Conservation (phyloP, 495 filamentous ascomycete species). For the Hyphodiscus hymeniophilus region DNA sequence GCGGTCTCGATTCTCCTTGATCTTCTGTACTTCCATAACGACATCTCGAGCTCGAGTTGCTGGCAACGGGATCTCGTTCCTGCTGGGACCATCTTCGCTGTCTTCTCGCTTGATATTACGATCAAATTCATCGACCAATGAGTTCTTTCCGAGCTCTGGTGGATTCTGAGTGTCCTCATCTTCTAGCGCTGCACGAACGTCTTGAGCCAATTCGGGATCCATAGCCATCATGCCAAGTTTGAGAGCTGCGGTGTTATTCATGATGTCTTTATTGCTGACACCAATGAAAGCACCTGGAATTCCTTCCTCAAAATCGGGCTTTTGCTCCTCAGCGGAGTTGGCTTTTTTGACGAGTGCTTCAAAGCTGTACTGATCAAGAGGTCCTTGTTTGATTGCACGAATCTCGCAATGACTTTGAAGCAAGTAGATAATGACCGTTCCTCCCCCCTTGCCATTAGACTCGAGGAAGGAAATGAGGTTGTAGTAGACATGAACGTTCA, state of each 20-base stretch:
- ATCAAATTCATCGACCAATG: constrained; percentile 72
- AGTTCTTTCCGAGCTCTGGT: constrained; percentile 50
- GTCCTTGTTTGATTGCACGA: constrained; percentile 63
- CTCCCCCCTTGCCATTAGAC: constrained; percentile 69
- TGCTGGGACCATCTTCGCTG: constrained; percentile 69
- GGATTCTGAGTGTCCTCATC: constrained; percentile 70
- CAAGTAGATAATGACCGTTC: constrained; percentile 63
- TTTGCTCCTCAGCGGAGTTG: constrained; percentile 46
- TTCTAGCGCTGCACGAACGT: constrained; percentile 74
- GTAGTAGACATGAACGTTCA: constrained; percentile 70
- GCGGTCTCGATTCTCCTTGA: constrained; percentile 87
- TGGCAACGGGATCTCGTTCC: constrained; percentile 74
- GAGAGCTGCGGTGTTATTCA: constrained; percentile 46
- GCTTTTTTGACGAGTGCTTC: constrained; percentile 66
- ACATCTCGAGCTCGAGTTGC: constrained; percentile 81
- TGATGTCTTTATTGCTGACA: constrained; percentile 65
- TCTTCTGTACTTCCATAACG: constrained; percentile 85
- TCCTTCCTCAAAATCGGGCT: constrained; percentile 76
- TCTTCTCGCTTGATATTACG: constrained; percentile 81
- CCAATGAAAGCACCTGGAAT: constrained; percentile 89
- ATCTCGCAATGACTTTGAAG: constrained; percentile 68
- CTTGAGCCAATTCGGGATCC: constrained; percentile 67
- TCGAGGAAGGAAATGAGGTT: constrained; percentile 85
- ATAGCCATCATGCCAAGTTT: constrained; percentile 72
- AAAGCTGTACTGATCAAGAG: constrained; percentile 71